Evolutionary conservation across 73 alveolate genomes (phyloP), one percentile per base, ranked within the genome.

Genomic region (Uronychia binucleata): DNA sequence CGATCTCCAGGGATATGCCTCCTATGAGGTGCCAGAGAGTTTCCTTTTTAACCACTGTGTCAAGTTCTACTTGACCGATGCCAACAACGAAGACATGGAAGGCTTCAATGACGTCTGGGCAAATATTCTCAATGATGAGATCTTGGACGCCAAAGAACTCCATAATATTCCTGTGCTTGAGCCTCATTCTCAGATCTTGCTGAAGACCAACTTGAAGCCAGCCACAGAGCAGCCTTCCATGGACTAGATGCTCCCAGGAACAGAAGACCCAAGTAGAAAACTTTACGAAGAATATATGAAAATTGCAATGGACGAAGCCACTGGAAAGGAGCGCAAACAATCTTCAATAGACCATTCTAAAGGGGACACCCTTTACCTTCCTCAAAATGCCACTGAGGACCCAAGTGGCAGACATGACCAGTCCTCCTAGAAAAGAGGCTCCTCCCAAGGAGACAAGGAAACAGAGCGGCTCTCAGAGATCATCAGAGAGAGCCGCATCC

Each of bases 61-160:
- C 28, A 58, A 78, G 78, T 87, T 91, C 80, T 82, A 87, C 59
- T 29, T 91, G 77, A 75, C 91, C 19, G 86, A 87, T 33, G 25
- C 28, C 57, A 87, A 91, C 57, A 77, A 84, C 74, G 95, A 90
- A 67, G 95, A 90, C 32, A 75, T 86, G 87, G 96, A 87, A 57
- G 92, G 96, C 1, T 91, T 74, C 34, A 76, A 87, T 46, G 96
- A 91, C 59, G 89, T 91, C 0, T 91, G 96, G 96, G 89, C 91
- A 0, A 87, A 77, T 28, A 87, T 91, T 0, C 82, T 91, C 46
- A 80, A 86, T 67, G 93, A 86, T 30, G 78, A 80, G 31, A 75
- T 88, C n/a, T 57, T 88, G 28, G 74, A 77, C 59, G 92, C 87
- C 26, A 78, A 86, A 31, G 92, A 86, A 58, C 59, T 86, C 5